phyloP scores from a whole-genome alignment of 768 basidiomycete genomes.

The Flagelloscypha sp. region DNA sequence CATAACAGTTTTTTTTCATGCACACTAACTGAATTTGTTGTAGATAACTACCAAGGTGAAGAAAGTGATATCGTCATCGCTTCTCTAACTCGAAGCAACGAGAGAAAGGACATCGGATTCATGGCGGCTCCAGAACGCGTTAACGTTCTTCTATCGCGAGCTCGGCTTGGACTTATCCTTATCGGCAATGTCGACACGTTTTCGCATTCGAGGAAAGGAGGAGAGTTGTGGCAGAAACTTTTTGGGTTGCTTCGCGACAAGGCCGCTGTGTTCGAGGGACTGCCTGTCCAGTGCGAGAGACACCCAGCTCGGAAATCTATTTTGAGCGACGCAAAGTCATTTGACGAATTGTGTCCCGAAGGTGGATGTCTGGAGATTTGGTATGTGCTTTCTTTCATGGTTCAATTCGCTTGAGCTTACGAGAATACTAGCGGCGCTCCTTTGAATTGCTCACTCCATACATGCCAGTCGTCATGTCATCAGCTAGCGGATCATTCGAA shows the following conservation, averaged over 20 bases:
- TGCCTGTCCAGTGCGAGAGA: conserved; percentile 29
- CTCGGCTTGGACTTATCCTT: conserved; percentile 33
- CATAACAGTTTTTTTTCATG: neutral
- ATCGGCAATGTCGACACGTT: conserved; percentile 35
- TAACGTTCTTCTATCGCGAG: conserved; percentile 39
- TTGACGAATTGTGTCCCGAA: conserved; percentile 25
- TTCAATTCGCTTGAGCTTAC: neutral
- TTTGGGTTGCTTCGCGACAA: conserved; percentile 21
- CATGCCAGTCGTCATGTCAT: conserved; percentile 30
- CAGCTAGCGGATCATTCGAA: conserved; percentile 26
- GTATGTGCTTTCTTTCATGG: conserved; percentile 15
- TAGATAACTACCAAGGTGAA: conserved; percentile 40
- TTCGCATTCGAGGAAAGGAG: conserved; percentile 20
- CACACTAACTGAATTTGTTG: neutral
- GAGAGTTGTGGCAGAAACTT: conserved; percentile 25
- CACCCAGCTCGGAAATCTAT: conserved; percentile 20
- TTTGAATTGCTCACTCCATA: conserved; percentile 26
- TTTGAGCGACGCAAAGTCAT: conserved; percentile 23
- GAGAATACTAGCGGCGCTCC: conserved; percentile 17
- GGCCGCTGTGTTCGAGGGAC: conserved; percentile 25
- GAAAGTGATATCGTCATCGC: conserved; percentile 35
- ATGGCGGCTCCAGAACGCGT: conserved; percentile 35
- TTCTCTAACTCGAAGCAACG: conserved; percentile 32
- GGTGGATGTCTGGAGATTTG: conserved; percentile 33
- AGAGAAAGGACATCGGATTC: conserved; percentile 29